Evolutionary conservation across 2,329 filamentous ascomycete genomes (phyloP).

Genomic region (Albifimbria verrucaria): DNA sequence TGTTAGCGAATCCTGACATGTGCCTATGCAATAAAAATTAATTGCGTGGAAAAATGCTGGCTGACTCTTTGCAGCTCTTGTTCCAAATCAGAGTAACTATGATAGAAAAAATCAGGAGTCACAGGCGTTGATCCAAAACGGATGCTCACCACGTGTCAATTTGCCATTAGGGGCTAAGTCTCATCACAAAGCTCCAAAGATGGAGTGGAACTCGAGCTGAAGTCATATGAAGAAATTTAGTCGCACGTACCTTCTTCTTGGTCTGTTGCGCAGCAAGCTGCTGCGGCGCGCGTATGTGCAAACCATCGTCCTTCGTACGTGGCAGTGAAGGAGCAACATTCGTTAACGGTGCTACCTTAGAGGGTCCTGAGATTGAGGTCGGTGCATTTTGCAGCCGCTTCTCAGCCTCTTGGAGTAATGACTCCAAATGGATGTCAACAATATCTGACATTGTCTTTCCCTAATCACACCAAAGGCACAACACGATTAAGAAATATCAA

Average conservation of each 20-base stretch:
- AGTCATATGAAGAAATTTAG: neutral
- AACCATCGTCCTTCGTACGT: neutral
- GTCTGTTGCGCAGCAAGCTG: neutral
- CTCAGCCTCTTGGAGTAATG: conserved; percentile 29
- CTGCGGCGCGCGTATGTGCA: neutral
- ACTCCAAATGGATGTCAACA: conserved; percentile 25
- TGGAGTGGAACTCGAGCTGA: neutral
- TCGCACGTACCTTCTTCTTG: conserved; percentile 25
- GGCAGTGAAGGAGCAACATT: conserved; percentile 5
- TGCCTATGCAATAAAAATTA: neutral
- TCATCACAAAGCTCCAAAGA: conserved; percentile 33
- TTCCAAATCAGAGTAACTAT: conserved; percentile 72
- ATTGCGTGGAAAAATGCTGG: neutral
- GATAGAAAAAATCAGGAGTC: conserved; percentile 54
- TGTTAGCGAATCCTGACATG: too few relatives aligned
- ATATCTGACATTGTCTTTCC: conserved; percentile 29
- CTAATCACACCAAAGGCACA: too few relatives aligned
- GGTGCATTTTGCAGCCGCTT: conserved; percentile 23
- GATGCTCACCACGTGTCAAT: conserved; percentile 35
- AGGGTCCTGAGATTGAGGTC: conserved; percentile 7
- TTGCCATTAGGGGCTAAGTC: conserved; percentile 31
- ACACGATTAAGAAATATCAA: too few relatives aligned
- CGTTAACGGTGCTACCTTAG: conserved; percentile 12
- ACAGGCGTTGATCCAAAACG: conserved; percentile 51
- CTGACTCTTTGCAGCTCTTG: neutral